phyloP scores from a whole-genome alignment of 768 basidiomycete species.

The Porphyrellus cyaneotinctus region DNA sequence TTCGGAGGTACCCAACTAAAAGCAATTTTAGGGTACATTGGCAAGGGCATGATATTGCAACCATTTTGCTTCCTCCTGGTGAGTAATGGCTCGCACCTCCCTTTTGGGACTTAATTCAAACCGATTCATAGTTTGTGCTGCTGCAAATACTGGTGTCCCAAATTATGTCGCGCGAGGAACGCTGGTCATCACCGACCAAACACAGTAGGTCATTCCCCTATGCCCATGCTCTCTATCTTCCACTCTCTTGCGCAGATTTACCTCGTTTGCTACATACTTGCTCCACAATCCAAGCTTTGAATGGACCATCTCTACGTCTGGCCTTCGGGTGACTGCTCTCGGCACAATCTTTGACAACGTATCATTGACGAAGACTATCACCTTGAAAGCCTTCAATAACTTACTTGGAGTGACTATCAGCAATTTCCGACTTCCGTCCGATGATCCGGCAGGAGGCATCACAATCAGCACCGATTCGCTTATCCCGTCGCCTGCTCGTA shows the following conservation, averaged over 20 bases:
- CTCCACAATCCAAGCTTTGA: constrained; percentile 61
- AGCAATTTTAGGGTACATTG: constrained; percentile 48
- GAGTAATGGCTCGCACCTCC: constrained; percentile 5
- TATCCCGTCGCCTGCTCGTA: constrained; percentile 65
- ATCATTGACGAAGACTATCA: constrained; percentile 52
- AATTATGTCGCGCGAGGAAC: constrained; percentile 51
- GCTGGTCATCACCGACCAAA: constrained; percentile 53
- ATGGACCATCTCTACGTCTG: constrained; percentile 68
- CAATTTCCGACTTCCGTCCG: constrained; percentile 66
- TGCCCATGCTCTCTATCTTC: background rate
- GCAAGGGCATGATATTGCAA: constrained; percentile 60
- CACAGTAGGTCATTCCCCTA: constrained; percentile 35
- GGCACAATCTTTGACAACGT: constrained; percentile 68
- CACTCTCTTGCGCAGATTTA: constrained; percentile 42
- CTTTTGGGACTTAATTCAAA: background rate
- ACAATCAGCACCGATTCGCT: constrained; percentile 62
- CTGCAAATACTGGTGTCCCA: constrained; percentile 64
- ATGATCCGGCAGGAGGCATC: constrained; percentile 66
- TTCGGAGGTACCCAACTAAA: background rate
- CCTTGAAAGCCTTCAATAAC: constrained; percentile 68
- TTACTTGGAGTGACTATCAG: constrained; percentile 67
- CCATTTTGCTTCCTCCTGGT: constrained; percentile 60
- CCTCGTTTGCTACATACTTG: constrained; percentile 59
- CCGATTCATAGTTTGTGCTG: constrained; percentile 50
- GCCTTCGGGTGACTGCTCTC: constrained; percentile 58